Base-by-base conservation (phyloP, 306 rosid genomes). In the Casuarina cunninghamiana region DNA sequence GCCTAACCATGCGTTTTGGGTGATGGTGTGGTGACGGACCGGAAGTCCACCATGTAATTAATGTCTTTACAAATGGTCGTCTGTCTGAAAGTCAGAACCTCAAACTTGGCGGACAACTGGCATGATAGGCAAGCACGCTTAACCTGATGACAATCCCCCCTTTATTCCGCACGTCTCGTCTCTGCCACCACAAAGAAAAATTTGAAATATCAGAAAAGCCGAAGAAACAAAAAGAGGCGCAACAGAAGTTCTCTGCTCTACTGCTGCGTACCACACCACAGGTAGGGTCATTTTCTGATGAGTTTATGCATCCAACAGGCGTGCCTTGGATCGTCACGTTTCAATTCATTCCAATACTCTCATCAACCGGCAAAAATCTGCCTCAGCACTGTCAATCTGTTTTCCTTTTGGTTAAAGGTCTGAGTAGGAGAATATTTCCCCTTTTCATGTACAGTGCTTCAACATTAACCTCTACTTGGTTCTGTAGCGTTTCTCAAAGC, bases 241-340 rank as follows among this genome's bases (percentile, higher is more conserved):
- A 57, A 74, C 48, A 74, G 73, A 54, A 75, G 42, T 74, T 61
- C 58, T 69, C 79, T 73, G 79, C 79, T 73, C 43, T 51, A 70
- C 76, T 42, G 67, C 7, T 60, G 65, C 39, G 66, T 53, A 62
- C 39, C 71, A 48, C 58, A 32, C 53, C 65, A 77, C 83, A 88
- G 76, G 93, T 86, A 88, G 88, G 90, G 88, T 83, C 89, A 72
- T 46, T 84, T 57, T 83, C 88, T 83, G 76, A 72, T 75, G 85
- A 78, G 73, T 77, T 26, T 78, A 58, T 77, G 74, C 69, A 61
- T 73, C 72, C 50, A 74, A 53, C 83, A 84, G 74, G 97, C 92
- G 91, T 91, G 97, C 91, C 77, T 83, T 67, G 74, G 66, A 76
- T 78, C 73, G 77, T 86, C 93, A 91, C 89, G 87, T 82, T 82